Percentiles rank a stretch among this genome's conserved stretches.
These are phyloP conservation scores for Talaromyces funiculosus DNA, from an alignment of 2,329 filamentous ascomycete species.

Conservation along the genomic window DNA sequence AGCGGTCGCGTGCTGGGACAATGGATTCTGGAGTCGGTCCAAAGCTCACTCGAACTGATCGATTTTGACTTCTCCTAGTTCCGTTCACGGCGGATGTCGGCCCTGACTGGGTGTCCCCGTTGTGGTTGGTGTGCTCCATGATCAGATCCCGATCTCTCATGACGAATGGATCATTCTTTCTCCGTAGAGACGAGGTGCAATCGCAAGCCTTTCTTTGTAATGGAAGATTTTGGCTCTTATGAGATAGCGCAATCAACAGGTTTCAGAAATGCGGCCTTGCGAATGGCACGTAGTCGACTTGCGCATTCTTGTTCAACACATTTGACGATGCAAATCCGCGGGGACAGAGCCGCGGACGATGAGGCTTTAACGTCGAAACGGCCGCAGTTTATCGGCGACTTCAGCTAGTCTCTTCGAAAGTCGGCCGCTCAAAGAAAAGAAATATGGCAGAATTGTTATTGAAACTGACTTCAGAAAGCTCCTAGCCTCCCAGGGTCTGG, in stretches of 20 bases:
- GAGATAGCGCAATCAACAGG: neutral
- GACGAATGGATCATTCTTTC: slow-evolving; percentile 27
- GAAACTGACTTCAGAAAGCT: neutral
- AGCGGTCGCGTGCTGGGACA: slow-evolving; percentile 16
- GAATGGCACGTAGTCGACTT: neutral
- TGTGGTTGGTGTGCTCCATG: slow-evolving; percentile 27
- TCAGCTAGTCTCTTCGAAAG: neutral
- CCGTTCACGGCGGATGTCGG: slow-evolving; percentile 25
- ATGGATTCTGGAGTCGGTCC: slow-evolving; percentile 34
- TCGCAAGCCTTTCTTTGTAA: neutral
- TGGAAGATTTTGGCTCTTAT: neutral
- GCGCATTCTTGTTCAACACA: slow-evolving; percentile 1
- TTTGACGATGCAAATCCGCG: neutral
- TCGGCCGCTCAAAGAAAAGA: neutral
- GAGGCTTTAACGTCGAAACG: neutral
- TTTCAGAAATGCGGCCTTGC: neutral
- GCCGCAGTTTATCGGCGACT: neutral
- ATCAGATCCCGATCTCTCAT: slow-evolving; percentile 34
- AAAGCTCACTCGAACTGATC: slow-evolving; percentile 31
- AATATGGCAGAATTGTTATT: neutral
- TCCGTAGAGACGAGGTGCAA: neutral
- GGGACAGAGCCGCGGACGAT: neutral
- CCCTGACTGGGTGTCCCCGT: slow-evolving; percentile 18
- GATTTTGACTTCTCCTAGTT: slow-evolving; percentile 22
- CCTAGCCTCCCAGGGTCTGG: neutral